These are phyloP conservation scores for Turnera subulata DNA, from an alignment of 345 rosid genomes.

Conservation along the genomic window DNA sequence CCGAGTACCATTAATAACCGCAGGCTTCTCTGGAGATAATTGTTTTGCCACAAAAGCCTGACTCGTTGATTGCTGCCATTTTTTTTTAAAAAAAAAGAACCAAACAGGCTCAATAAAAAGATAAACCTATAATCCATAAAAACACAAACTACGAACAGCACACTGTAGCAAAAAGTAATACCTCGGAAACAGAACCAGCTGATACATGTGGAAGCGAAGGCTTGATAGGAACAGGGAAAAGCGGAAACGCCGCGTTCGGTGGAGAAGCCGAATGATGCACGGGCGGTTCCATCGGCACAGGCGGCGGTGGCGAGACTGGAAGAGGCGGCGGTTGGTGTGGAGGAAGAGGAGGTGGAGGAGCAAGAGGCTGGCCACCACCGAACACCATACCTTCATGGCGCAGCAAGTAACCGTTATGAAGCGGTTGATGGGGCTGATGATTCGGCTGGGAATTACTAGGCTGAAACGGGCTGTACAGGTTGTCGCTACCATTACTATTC, in stretches of 20 bases:
- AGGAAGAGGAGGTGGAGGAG: constrained; percentile 24
- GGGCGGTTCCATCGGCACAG: constrained; percentile 45
- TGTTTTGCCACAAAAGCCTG: constrained; percentile 31
- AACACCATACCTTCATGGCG: constrained; percentile 10
- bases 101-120: neutral
- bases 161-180: constrained; percentile 13
- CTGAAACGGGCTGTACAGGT: constrained; percentile 11
- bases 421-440: neutral
- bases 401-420: constrained; percentile 19
- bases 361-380: constrained; percentile 25
- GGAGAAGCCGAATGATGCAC: constrained; percentile 23
- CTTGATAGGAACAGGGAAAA: constrained; percentile 47
- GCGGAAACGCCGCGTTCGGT: constrained; percentile 30
- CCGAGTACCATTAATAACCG: constrained; percentile 57
- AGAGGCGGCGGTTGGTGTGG: constrained; percentile 38
- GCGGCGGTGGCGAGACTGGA: constrained; percentile 69
- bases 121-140: neutral
- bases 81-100: constrained; percentile 14
- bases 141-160: constrained; percentile 2
- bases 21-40: constrained; percentile 44
- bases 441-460: constrained; percentile 2
- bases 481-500: neutral
- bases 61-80: constrained; percentile 29
- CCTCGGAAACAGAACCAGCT: constrained; percentile 28
- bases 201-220: constrained; percentile 25